Evolutionary conservation across 2,329 filamentous ascomycete genomes (phyloP).

Genomic region (Ophioceras dolichostomum): DNA sequence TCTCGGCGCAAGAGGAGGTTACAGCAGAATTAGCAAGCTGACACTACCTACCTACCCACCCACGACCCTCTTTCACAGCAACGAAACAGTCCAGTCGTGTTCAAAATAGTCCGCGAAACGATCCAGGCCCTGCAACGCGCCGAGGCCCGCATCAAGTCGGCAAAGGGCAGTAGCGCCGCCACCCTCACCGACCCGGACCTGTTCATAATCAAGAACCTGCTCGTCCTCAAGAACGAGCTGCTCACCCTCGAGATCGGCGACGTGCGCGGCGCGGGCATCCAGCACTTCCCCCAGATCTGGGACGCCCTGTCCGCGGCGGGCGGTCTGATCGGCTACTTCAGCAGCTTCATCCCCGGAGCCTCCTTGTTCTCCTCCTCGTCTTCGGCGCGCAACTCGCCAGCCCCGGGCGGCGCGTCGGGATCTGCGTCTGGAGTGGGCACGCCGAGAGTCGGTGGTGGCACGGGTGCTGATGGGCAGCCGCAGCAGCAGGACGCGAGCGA

Average conservation of each 20-base stretch:
- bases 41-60: too few relatives aligned
- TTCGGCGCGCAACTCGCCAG: slow-evolving; percentile 12
- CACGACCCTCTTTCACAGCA: too few relatives aligned
- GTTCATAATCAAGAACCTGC: slow-evolving; percentile 88
- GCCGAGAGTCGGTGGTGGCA: slow-evolving; percentile 5
- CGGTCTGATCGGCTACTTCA: slow-evolving; percentile 47
- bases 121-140: slow-evolving; percentile 73
- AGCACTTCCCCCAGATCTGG: slow-evolving; percentile 55
- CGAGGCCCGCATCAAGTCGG: slow-evolving; percentile 55
- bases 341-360: slow-evolving; percentile 43
- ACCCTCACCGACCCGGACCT: slow-evolving; percentile 61
- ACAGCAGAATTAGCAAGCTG: neutral
- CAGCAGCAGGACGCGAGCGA: slow-evolving; percentile 45
- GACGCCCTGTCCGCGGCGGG: slow-evolving; percentile 43
- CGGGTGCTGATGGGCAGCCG: slow-evolving; percentile 16
- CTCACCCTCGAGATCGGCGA: slow-evolving; percentile 88
- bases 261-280: slow-evolving; percentile 37
- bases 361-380: slow-evolving; percentile 35
- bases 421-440: slow-evolving; percentile 6
- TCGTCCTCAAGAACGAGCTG: slow-evolving; percentile 91
- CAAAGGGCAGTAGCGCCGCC: too few relatives aligned
- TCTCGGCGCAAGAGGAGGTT: too few relatives aligned
- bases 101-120: slow-evolving; percentile 76
- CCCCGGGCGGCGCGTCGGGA: slow-evolving; percentile 8
- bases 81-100: slow-evolving; percentile 42